Percentiles rank a stretch among this genome's conserved stretches.
Conservation (phyloP, 2,329 filamentous ascomycete genomes). For the Sporothrix schenckii region DNA sequence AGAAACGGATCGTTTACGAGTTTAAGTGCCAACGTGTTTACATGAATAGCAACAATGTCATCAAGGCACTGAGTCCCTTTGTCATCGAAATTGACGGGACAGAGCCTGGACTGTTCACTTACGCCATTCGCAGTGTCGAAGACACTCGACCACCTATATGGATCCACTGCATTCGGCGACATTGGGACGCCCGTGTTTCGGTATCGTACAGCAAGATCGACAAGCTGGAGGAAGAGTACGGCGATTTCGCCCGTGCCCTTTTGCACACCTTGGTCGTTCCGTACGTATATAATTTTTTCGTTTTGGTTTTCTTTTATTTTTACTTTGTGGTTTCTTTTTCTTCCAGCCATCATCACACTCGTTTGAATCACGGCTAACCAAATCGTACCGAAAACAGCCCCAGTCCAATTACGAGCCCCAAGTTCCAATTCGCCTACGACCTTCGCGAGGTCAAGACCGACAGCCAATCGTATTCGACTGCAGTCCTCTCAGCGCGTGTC, state of each 20-base stretch:
- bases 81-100: constrained; percentile 38
- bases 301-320: neutral
- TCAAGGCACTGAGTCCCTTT: constrained; percentile 29
- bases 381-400: neutral
- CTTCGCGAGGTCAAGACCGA: constrained; percentile 7
- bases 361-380: neutral
- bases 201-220: constrained; percentile 36
- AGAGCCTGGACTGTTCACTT: constrained; percentile 33
- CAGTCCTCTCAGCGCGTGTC: constrained; percentile 33
- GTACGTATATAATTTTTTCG: constrained; percentile 32
- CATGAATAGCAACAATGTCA: neutral
- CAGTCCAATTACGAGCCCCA: constrained; percentile 22
- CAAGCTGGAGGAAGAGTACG: constrained; percentile 36
- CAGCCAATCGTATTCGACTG: constrained; percentile 24
- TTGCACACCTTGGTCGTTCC: constrained; percentile 38
- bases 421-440: constrained; percentile 34
- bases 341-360: neutral
- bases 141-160: constrained; percentile 36
- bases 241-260: constrained; percentile 39
- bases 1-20: constrained; percentile 37
- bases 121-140: constrained; percentile 36
- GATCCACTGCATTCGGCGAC: constrained; percentile 41
- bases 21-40: constrained; percentile 35
- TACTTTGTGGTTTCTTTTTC: too few species aligned
- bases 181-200: constrained; percentile 42